A percentile compares a stretch with the other conserved stretches of the same genome.
Conservation (phyloP, 371 early-diverging fungal genomes). For the Smittium mucronatum region DNA sequence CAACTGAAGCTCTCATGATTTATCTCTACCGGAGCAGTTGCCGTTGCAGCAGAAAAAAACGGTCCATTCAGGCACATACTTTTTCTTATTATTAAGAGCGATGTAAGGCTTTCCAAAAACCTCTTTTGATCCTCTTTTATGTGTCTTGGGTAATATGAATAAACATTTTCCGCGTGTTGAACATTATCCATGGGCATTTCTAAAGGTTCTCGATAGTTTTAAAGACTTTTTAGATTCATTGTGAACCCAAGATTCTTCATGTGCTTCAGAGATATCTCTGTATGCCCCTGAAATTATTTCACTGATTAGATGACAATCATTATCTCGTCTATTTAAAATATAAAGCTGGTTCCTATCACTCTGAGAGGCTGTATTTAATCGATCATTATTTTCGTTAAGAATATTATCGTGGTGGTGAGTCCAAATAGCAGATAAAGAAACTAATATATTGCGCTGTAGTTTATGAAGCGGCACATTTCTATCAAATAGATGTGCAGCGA, state of each 20-base stretch:
- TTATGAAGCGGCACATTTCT: conserved; percentile 19
- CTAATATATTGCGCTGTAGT: conserved; percentile 34
- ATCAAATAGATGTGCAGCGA: conserved; percentile 14
- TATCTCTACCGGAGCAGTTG: neutral
- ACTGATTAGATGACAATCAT: conserved; percentile 15
- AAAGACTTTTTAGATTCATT: neutral
- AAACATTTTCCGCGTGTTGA: neutral
- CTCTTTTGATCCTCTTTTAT: neutral
- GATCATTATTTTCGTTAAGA: conserved; percentile 34
- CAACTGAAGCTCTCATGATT: neutral
- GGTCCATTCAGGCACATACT: neutral
- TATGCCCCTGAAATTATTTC: conserved; percentile 11
- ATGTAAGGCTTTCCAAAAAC: neutral
- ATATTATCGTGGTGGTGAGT: conserved; percentile 30
- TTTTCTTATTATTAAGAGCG: neutral
- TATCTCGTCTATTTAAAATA: conserved; percentile 31
- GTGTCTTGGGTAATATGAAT: neutral
- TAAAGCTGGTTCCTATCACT: conserved; percentile 23
- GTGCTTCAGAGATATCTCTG: conserved; percentile 1
- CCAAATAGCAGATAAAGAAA: conserved; percentile 35
- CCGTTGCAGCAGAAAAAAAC: neutral
- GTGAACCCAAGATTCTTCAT: conserved; percentile 5
- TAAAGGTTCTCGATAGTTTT: neutral
- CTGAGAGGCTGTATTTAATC: conserved; percentile 25
- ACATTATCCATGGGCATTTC: neutral